phyloP scores from a whole-genome alignment of 371 early-diverging fungal species.

The Syncephalastrum racemosum region DNA sequence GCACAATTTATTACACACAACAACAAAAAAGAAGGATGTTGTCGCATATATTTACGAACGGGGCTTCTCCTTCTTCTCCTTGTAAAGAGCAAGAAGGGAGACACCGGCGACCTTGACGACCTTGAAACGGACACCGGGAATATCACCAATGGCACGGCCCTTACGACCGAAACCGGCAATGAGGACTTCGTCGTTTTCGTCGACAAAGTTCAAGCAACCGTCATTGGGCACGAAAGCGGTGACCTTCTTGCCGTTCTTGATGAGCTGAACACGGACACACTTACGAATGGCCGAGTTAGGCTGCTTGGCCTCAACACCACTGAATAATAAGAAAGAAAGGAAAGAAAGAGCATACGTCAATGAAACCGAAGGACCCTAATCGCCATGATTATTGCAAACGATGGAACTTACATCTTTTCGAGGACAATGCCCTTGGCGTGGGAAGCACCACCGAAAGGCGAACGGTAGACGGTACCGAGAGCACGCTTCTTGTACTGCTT shows the following conservation, averaged over 20 bases:
- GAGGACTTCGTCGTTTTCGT: conserved; percentile 97
- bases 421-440: conserved; percentile 99
- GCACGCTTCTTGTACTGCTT: conserved; percentile 98
- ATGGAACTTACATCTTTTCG: conserved; percentile 94
- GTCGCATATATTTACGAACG: conserved; percentile 73
- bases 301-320: conserved; percentile 99
- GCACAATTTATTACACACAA: conserved; percentile 2
- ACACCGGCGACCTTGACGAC: conserved; percentile 99
- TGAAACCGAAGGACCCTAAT: neutral
- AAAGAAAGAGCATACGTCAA: neutral
- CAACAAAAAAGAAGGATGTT: conserved; percentile 1
- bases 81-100: conserved; percentile 98
- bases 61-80: conserved; percentile 99
- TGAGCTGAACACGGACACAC: conserved; percentile 99
- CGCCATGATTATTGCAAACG: neutral
- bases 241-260: conserved; percentile 99
- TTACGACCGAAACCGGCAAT: conserved; percentile 97
- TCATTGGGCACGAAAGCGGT: conserved; percentile 99
- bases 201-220: conserved; percentile 99
- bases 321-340: conserved; percentile 20
- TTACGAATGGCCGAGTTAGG: conserved; percentile 99
- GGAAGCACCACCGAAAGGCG: conserved; percentile 98
- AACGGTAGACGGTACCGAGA: conserved; percentile 97
- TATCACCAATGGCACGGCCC: conserved; percentile 96
- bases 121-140: conserved; percentile 99